phyloP scores from a whole-genome alignment of 2,329 filamentous ascomycete genomes.

The Clonostachys solani region DNA sequence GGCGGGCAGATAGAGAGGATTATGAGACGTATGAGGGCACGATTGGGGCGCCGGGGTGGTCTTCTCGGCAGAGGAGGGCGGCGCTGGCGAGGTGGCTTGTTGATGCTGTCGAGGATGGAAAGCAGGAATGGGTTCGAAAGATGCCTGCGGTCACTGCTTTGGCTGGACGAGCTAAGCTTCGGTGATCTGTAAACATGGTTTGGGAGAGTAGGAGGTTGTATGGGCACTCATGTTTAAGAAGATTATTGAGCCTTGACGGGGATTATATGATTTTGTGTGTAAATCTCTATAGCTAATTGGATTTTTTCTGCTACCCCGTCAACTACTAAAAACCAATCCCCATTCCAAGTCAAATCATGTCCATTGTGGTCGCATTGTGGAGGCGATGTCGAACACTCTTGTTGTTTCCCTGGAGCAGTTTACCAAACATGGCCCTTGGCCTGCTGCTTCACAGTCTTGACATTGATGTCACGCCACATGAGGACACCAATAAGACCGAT shows the following conservation, averaged over 20 bases:
- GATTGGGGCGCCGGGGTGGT: constrained; percentile 11
- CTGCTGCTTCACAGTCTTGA: constrained; percentile 34
- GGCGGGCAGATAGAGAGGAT: constrained; percentile 16
- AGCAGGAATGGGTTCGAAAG: constrained; percentile 12
- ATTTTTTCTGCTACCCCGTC: no score
- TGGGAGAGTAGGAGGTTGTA: no score
- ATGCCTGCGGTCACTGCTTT: constrained; percentile 13
- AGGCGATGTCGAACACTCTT: no score
- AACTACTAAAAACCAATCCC: no score
- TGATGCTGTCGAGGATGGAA: not conserved
- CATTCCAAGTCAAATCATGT: no score
- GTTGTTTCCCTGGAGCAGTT: not conserved
- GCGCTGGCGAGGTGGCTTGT: constrained; percentile 19
- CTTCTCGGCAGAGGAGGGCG: constrained; percentile 6
- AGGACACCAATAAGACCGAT: constrained; percentile 26
- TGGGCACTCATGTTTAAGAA: no score
- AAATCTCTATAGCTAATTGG: no score
- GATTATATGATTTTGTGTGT: no score
- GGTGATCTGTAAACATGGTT: no score
- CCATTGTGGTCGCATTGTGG: no score
- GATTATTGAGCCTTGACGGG: no score
- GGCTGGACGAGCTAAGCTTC: not conserved
- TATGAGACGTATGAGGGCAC: constrained; percentile 11
- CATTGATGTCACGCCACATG: constrained; percentile 46
- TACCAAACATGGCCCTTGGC: constrained; percentile 28